These are phyloP conservation scores for Coniochaeta sp. DNA, from an alignment of 2,329 filamentous ascomycete genomes.

Conservation along the genomic window DNA sequence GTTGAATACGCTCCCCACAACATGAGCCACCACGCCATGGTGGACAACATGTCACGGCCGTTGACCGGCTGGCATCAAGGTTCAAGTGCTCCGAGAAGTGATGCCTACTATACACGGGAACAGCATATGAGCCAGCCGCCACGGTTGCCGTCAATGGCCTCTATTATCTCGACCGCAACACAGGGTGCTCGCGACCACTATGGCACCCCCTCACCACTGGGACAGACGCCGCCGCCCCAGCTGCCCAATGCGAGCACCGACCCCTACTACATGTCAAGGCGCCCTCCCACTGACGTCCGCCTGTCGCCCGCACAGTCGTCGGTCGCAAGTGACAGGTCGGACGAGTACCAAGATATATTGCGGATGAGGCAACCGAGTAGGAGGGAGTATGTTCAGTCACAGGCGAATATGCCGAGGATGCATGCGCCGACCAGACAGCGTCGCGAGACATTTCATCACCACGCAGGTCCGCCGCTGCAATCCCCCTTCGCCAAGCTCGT, in stretches of 20 bases:
- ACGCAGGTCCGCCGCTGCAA: conserved; percentile 4
- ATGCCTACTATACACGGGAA: conserved; percentile 19
- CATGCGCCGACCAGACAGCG: conserved; percentile 12
- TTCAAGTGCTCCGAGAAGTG: conserved; percentile 19
- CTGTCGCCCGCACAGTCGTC: conserved; percentile 20
- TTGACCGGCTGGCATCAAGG: conserved; percentile 23
- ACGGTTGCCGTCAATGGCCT: conserved; percentile 18
- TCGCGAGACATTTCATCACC: conserved; percentile 13
- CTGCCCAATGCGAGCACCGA: conserved; percentile 16
- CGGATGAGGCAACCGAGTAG: conserved; percentile 6
- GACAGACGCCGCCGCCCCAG: conserved; percentile 20
- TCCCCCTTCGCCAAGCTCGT: conserved; percentile 7
- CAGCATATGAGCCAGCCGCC: conserved; percentile 13
- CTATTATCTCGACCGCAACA: conserved; percentile 16
- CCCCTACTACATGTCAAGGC: conserved; percentile 12
- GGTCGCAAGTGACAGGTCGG: conserved; percentile 19
- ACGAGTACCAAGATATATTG: conserved; percentile 14
- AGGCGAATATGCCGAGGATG: conserved; percentile 12
- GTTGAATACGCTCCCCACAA: conserved; percentile 20
- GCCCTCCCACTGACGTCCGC: conserved; percentile 14
- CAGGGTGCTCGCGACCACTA: conserved; percentile 19
- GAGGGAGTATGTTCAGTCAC: conserved; percentile 11
- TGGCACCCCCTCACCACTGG: conserved; percentile 22
- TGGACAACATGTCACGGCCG: conserved; percentile 27
- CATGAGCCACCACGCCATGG: conserved; percentile 13